phyloP scores from a whole-genome alignment of 2,329 filamentous ascomycete species.

The Pseudogymnoascus sp. region DNA sequence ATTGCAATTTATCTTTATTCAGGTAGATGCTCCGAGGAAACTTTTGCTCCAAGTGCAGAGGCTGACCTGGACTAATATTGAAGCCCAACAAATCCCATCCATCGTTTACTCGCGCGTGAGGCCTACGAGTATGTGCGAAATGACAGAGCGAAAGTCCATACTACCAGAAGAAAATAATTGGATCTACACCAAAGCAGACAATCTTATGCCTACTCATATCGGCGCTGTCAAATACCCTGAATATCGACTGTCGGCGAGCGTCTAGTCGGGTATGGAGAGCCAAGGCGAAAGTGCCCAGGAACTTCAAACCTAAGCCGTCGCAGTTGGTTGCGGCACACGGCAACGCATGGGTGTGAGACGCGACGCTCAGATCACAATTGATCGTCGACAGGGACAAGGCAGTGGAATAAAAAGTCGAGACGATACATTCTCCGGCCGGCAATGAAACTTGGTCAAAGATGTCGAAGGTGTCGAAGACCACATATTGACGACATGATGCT shows the following conservation, averaged over 20 bases:
- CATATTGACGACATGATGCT: not conserved
- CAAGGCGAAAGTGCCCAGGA: not conserved
- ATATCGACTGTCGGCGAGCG: not conserved
- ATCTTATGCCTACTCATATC: not conserved
- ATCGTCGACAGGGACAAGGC: conserved; percentile 2
- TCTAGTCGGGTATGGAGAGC: not conserved
- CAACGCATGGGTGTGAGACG: not conserved
- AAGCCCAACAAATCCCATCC: not conserved
- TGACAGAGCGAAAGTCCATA: not conserved
- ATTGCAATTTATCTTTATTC: conserved; percentile 4
- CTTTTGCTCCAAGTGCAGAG: not conserved
- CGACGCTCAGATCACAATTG: conserved; percentile 2
- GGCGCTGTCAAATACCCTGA: not conserved
- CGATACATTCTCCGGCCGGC: not conserved
- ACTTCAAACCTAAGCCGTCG: conserved; percentile 1
- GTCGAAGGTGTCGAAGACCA: not conserved
- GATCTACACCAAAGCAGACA: not conserved
- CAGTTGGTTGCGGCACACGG: not conserved
- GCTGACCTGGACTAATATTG: not conserved
- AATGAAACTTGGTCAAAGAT: not conserved
- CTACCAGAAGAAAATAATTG: not conserved
- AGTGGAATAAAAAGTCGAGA: conserved; percentile 2
- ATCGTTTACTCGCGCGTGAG: not conserved
- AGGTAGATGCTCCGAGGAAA: not conserved
- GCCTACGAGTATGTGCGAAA: not conserved